Percentiles rank a stretch among this genome's conserved stretches.
Conservation (phyloP, 306 rosid genomes). For the Citrullus amarus region DNA sequence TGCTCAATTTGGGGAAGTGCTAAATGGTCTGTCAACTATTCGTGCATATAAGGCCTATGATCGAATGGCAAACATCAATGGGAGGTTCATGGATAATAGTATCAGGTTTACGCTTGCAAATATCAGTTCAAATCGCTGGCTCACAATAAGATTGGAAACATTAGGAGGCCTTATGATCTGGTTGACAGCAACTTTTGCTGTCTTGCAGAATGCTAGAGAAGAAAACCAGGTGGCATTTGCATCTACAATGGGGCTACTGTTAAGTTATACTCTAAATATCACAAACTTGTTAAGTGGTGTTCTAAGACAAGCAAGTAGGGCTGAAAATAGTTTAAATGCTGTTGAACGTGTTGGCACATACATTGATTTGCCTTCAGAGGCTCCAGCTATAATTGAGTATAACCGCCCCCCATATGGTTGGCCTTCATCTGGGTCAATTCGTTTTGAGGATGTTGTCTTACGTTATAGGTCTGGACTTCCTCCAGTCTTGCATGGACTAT, state of each 20-base stretch:
- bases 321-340: slow-evolving; percentile 72
- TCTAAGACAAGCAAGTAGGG: slow-evolving; percentile 72
- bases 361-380: slow-evolving; percentile 62
- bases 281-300: slow-evolving; percentile 62
- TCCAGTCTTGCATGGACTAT: slow-evolving; percentile 66
- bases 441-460: slow-evolving; percentile 71
- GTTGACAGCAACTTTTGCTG: slow-evolving; percentile 79
- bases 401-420: slow-evolving; percentile 69
- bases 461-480: slow-evolving; percentile 87
- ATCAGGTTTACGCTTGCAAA: slow-evolving; percentile 58
- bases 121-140: slow-evolving; percentile 62
- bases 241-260: slow-evolving; percentile 82
- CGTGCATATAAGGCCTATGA: slow-evolving; percentile 76
- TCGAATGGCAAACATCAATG: slow-evolving; percentile 60
- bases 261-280: slow-evolving; percentile 68
- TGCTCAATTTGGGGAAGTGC: slow-evolving; percentile 85
- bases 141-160: slow-evolving; percentile 52
- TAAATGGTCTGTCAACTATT: slow-evolving; percentile 70
- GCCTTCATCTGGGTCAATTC: slow-evolving; percentile 66
- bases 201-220: slow-evolving; percentile 54
- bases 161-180: slow-evolving; percentile 88
- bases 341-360: slow-evolving; percentile 82
- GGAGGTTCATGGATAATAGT: slow-evolving; percentile 73
- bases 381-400: slow-evolving; percentile 46
- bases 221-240: slow-evolving; percentile 48